Evolutionary conservation across 78 protist genomes (phyloP).

Genomic region (Dictyostelium firmibasis): DNA sequence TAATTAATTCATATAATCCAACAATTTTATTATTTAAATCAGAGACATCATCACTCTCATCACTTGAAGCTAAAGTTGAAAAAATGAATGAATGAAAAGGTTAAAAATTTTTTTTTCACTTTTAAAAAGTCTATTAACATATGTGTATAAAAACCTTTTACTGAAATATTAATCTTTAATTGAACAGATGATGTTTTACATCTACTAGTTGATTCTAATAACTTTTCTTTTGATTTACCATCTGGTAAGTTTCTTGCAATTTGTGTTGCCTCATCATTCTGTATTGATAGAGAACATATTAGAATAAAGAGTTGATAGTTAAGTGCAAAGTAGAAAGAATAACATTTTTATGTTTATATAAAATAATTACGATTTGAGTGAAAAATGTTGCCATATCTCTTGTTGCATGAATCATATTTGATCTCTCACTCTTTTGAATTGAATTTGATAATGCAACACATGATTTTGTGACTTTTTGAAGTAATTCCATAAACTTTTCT

Average conservation of each 20-base stretch:
- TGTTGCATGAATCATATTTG: conserved; percentile 22
- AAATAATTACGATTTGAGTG: neutral
- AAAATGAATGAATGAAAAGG: neutral
- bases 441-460: neutral
- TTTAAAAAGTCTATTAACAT: too few relatives aligned
- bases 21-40: conserved; percentile 35
- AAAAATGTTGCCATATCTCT: conserved; percentile 2
- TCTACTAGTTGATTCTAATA: conserved; percentile 30
- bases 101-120: neutral
- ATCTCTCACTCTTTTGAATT: conserved; percentile 6
- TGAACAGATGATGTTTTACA: conserved; percentile 37
- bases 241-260: conserved; percentile 42
- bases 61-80: neutral
- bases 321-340: too few relatives aligned
- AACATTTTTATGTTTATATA: too few relatives aligned
- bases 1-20: neutral
- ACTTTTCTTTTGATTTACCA: conserved; percentile 58
- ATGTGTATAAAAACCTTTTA: too few relatives aligned
- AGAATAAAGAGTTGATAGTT: too few relatives aligned
- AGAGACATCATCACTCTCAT: conserved; percentile 17
- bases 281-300: neutral
- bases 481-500: conserved; percentile 21
- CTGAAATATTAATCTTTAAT: conserved; percentile 60
- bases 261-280: conserved; percentile 13
- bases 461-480: neutral